Evolutionary conservation across 495 filamentous ascomycete genomes (phyloP), one percentile per base, ranked within the genome.

Genomic region (Aspergillus sparsus): DNA sequence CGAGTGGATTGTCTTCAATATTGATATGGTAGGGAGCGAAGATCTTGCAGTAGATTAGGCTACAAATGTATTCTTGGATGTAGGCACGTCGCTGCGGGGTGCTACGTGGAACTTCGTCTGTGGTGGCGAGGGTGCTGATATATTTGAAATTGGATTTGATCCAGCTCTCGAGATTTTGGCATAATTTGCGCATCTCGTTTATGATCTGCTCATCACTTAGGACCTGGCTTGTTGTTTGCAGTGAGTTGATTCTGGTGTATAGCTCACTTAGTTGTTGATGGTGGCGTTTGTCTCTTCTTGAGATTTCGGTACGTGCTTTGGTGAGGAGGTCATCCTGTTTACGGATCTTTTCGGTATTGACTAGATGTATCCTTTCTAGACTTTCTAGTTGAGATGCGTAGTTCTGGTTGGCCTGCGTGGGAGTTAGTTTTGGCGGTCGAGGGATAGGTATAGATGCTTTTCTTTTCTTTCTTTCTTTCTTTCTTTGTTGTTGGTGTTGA

Each of bases 121-220:
- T 18, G 7, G 46, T 12, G 5, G 18, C n/a, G 16, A 52, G 47
- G n/a, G 34, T 58, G 6, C 10, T 32, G 6, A 18, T 18, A 35
- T 58, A 46, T 35, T 52, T 52, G 35, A 52, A 58, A 21, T 58
- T 42, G 5, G 16, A 9, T 6, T 52, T 58, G 47, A 58, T 35
- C 56, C 56, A 58, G 18, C n/a, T 42, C 1, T 58, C 47, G 10
- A 58, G 36, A 18, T 16, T 52, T 21, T 58, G 56, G 35, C 12
- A 32, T 34, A 58, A 18, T 9, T 27, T 52, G 47, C 56, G 56
- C 37, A 58, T 51, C 12, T 33, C 13, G 7, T 58, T 36, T 7
- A 42, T 1, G 12, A 58, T 45, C 5, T 52, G 35, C 10, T 52
- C 56, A 27, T 58, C 56, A 15, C 49, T 37, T n/a, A 51, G 10